A percentile compares a stretch with the other conserved stretches of the same genome.
phyloP scores from a whole-genome alignment of 2,329 filamentous ascomycete species.

The Furcasterigmium sp. region DNA sequence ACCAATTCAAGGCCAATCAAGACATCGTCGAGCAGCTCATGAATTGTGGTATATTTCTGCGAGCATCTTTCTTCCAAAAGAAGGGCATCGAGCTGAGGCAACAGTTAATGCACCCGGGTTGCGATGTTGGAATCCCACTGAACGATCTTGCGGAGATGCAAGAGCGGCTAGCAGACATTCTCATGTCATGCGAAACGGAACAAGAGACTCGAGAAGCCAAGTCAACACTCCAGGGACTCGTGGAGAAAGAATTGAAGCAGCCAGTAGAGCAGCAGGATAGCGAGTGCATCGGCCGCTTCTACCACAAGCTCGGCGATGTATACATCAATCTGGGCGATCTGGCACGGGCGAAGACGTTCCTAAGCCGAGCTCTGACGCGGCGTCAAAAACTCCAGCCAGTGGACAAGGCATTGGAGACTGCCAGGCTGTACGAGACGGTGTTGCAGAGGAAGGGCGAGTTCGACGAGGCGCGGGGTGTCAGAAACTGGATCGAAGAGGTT shows the following conservation, averaged over 20 bases:
- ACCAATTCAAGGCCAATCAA: slow-evolving; percentile 17
- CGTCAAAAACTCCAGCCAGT: slow-evolving; percentile 12
- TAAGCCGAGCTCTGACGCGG: slow-evolving; percentile 17
- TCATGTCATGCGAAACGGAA: slow-evolving; percentile 14
- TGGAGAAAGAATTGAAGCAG: slow-evolving; percentile 12
- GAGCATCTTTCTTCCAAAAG: slow-evolving; percentile 17
- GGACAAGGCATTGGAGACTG: slow-evolving; percentile 14
- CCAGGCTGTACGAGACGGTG: slow-evolving; percentile 16
- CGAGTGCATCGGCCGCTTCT: slow-evolving; percentile 12
- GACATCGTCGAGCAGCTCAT: slow-evolving; percentile 15
- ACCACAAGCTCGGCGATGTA: slow-evolving; percentile 21
- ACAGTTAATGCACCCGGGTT: slow-evolving; percentile 10
- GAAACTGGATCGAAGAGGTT: slow-evolving; percentile 14
- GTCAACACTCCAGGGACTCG: slow-evolving; percentile 12
- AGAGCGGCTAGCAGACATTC: slow-evolving; percentile 20
- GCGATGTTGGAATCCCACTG: slow-evolving; percentile 7
- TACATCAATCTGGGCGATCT: slow-evolving; percentile 14
- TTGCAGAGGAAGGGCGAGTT: slow-evolving; percentile 14
- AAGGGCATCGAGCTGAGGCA: slow-evolving; percentile 16
- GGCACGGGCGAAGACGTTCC: slow-evolving; percentile 12
- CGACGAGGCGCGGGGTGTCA: slow-evolving; percentile 20
- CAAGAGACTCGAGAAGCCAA: slow-evolving; percentile 15
- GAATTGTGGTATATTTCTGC: slow-evolving; percentile 14
- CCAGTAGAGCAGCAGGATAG: slow-evolving; percentile 10
- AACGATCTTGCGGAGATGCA: slow-evolving; percentile 15